Evolutionary conservation across 345 rosid genomes (phyloP), one percentile per base, ranked within the genome.

Genomic region (Syzygium jambos): DNA sequence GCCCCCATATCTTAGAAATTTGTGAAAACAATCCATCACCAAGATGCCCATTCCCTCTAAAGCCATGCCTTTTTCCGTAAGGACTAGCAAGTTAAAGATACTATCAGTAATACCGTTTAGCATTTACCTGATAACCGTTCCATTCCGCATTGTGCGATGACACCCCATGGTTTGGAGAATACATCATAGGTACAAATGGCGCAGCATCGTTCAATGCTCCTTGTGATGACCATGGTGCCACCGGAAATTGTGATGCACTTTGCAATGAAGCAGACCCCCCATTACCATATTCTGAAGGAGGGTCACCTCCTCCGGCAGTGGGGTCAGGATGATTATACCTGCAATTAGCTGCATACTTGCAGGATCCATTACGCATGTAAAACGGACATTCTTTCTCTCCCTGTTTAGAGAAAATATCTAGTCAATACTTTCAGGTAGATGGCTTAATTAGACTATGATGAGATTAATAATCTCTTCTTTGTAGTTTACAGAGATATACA

Each of bases 291-390:
- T 92, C 89, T 46, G 92, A 82, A 86, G 95, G 89, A 85, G 93
- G 89, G 49, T 95, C 96, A 73, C 89, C 89, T 53, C 90, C 93
- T 86, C 93, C 93, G 2, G 90, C 90, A 23, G 95, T 91, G 49
- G 99, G 99, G 91, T 98, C 98, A 27, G 99, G 99, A 94, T 98
- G 99, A 90, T 95, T 94, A 88, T 94, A 98, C 90, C 90, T 94
- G 95, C 99, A 98, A 90, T 88, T 94, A 83, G 94, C 88, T 85
- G 95, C 98, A 90, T 84, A 98, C 89, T 95, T 98, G 93, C 99
- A 98, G 88, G 99, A 95, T 86, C 96, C 99, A 89, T 92, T 95
- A 61, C 97, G 98, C 99, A 98, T 98, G 92, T 95, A 98, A 92
- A 90, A 96, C 12, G 93, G 96, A 85, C 99, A 96, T 88, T 98